Evolutionary conservation across 768 basidiomycete species (phyloP), one percentile per base, ranked within the genome.

Genomic region (Megacollybia marginata): DNA sequence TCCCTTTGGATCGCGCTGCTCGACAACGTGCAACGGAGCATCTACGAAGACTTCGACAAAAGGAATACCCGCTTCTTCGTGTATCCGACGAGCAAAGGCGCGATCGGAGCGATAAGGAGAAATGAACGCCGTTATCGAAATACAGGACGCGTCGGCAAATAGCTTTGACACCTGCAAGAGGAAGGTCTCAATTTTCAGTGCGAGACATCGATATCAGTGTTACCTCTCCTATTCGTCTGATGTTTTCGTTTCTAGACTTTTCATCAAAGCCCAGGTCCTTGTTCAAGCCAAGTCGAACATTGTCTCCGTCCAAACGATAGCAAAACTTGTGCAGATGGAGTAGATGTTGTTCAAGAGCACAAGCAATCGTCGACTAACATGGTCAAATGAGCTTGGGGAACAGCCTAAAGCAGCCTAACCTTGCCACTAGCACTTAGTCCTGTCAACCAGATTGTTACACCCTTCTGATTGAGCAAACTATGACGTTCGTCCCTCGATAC

Each of bases 11-110:
- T 99, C 96, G 49, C 96, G 83, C 61, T 79, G 72, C 68, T 99
- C 96, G 19, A 90, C 92, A 9, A 94, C 82, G 42, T 73, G 65
- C 44, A 99, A 75, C 6, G 95, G 92, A 0, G 92, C 95, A 67
- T 98, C 95, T 44, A 98, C 75, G 60, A 84, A 99, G 35, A 98
- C 92, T 69, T 99, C 96, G 52, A 99, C 63, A 67, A 99, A 98
- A 35, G 83, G 80, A 40, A 98, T 67, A 15, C 75, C 73, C 2
- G 80, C 74, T 46, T 80, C 73, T 44, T 80, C 75, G 66, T 99
- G 95, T 28, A 98, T 74, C 51, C 83, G 72, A 42, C 96, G 82
- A 18, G 90, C 96, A 44, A 85, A 64, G 11, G 79, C 75, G 33
- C 96, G 83, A 72, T 99, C 95, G 12, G 82, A 78, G 45, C 80